A percentile compares a stretch with the other conserved stretches of the same genome.
Evolutionary conservation across 2,329 filamentous ascomycete genomes (phyloP).

Genomic region (Aspergillus neoniger): DNA sequence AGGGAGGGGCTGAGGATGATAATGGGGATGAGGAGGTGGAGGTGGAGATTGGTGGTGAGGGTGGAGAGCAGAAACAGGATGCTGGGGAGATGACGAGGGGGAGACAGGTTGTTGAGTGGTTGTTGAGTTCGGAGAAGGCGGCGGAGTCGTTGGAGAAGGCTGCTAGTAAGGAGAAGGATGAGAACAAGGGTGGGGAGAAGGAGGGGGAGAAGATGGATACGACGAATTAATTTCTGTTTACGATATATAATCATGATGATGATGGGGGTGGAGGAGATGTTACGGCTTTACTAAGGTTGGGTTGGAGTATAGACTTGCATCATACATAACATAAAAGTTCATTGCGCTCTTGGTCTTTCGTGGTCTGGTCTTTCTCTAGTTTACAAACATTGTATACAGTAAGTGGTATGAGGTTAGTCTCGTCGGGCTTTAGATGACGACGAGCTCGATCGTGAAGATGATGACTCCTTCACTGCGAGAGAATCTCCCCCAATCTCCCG

Average conservation of each 20-base stretch:
- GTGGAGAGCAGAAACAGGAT: conserved; percentile 5
- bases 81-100: conserved; percentile 35
- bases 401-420: background rate
- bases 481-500: conserved; percentile 51
- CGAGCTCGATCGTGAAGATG: conserved; percentile 4
- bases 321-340: background rate
- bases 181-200: conserved; percentile 17
- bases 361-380: background rate
- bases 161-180: conserved; percentile 25
- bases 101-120: conserved; percentile 46
- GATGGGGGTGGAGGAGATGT: background rate
- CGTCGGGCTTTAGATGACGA: conserved; percentile 15
- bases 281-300: background rate
- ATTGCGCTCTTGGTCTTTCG: conserved; percentile 10
- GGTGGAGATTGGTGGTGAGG: conserved; percentile 1
- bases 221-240: background rate
- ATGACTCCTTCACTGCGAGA: background rate
- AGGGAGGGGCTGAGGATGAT: conserved; percentile 20
- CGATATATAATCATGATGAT: too few species aligned
- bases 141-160: conserved; percentile 34
- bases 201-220: conserved; percentile 13
- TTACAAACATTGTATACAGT: background rate
- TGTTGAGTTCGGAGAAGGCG: conserved; percentile 42
- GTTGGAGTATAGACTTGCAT: background rate
- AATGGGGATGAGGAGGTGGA: conserved; percentile 22